These are phyloP conservation scores for Chaetomium tenue DNA, from an alignment of 495 filamentous ascomycete genomes.

Conservation along the genomic window DNA sequence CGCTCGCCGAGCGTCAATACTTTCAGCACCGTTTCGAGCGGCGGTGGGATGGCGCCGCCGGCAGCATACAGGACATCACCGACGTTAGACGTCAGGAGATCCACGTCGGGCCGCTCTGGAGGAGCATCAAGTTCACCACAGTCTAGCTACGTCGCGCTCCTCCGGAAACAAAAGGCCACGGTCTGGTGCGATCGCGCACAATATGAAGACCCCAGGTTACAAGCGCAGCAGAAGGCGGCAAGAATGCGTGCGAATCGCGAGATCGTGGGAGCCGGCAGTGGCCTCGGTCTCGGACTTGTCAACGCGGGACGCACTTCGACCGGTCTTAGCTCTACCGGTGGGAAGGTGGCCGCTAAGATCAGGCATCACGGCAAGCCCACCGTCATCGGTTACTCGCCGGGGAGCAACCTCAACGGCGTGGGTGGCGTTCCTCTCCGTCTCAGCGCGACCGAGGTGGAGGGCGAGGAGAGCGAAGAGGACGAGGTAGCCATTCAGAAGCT, in stretches of 20 bases:
- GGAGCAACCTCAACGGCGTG: conserved; percentile 68
- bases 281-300: conserved; percentile 23
- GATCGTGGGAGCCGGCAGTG: conserved; percentile 50
- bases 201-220: conserved; percentile 80
- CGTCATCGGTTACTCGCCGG: conserved; percentile 66
- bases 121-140: conserved; percentile 53
- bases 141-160: conserved; percentile 82
- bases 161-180: conserved; percentile 94
- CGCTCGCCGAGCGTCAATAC: conserved; percentile 72
- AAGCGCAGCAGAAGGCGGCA: conserved; percentile 75
- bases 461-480: conserved; percentile 74
- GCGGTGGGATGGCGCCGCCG: conserved; percentile 39
- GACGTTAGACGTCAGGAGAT: conserved; percentile 66
- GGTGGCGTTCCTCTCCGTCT: conserved; percentile 84
- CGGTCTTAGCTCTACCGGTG: conserved; percentile 51
- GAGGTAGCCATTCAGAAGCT: conserved; percentile 53
- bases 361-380: conserved; percentile 74
- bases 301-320: conserved; percentile 57
- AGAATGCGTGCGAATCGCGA: conserved; percentile 82
- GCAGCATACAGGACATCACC: conserved; percentile 51
- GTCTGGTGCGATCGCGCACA: conserved; percentile 98
- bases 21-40: conserved; percentile 64
- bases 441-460: conserved; percentile 91
- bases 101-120: conserved; percentile 67
- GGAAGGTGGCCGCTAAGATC: conserved; percentile 69